These are phyloP conservation scores for Parsonsia alboflavescens DNA, from an alignment of 257 asterid genomes.

Conservation along the genomic window DNA sequence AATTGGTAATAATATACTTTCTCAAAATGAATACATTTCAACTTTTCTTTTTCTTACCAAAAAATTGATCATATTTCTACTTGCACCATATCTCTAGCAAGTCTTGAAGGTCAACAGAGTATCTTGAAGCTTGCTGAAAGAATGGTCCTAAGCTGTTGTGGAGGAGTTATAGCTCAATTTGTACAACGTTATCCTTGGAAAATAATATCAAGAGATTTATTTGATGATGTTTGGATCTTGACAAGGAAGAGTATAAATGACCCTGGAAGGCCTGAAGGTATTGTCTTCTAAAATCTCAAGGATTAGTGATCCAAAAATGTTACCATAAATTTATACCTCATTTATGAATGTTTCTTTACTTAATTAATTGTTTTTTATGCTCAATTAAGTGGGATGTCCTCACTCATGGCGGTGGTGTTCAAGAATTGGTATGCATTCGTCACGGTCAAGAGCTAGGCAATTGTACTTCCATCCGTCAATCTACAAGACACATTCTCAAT, in stretches of 20 bases:
- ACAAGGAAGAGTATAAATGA: conserved; percentile 2
- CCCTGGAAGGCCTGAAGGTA: conserved; percentile 13
- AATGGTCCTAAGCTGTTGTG: conserved; percentile 15
- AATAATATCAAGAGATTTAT: neutral
- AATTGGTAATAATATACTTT: conserved; percentile 15
- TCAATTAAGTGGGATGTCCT: conserved; percentile 22
- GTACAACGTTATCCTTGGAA: conserved; percentile 9
- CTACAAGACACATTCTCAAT: neutral
- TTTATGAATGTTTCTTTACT: too few relatives aligned
- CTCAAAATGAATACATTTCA: neutral
- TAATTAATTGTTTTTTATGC: neutral
- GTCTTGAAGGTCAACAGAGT: conserved; percentile 5
- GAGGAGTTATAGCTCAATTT: conserved; percentile 17
- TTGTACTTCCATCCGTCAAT: conserved; percentile 2
- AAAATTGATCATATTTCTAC: neutral
- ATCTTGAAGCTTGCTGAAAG: conserved; percentile 23
- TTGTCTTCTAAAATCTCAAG: neutral
- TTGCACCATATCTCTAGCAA: neutral
- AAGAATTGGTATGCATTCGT: conserved; percentile 7
- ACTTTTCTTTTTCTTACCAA: too few relatives aligned
- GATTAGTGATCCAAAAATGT: too few relatives aligned
- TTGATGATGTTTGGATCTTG: conserved; percentile 17
- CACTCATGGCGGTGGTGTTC: conserved; percentile 10
- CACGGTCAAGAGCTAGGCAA: neutral
- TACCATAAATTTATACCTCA: neutral